Evolutionary conservation across 257 asterid species (phyloP).

Genomic region (Jacaranda mimosifolia): DNA sequence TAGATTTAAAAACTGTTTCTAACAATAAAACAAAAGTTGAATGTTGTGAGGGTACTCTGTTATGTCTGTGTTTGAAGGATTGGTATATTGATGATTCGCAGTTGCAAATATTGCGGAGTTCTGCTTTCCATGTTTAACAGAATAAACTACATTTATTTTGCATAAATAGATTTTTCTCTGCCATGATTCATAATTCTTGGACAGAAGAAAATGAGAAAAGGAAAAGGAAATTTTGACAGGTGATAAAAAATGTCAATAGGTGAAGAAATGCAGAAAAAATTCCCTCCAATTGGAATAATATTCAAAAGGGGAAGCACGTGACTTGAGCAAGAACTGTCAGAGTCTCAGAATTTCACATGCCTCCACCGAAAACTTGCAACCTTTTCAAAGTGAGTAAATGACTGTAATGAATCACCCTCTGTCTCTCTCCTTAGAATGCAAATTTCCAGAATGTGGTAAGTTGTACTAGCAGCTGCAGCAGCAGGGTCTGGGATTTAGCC

Average conservation of each 20-base stretch:
- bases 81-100: neutral
- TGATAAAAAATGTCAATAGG: neutral
- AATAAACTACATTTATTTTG: neutral
- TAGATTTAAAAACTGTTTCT: neutral
- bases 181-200: too few species aligned
- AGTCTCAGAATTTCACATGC: neutral
- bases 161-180: neutral
- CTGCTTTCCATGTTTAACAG: neutral
- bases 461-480: slow-evolving; percentile 66
- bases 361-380: slow-evolving; percentile 34
- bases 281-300: too few species aligned
- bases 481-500: slow-evolving; percentile 89
- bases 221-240: too few species aligned
- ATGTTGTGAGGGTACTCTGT: neutral
- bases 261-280: neutral
- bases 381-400: slow-evolving; percentile 37
- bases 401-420: neutral
- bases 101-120: neutral
- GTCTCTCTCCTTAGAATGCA: neutral
- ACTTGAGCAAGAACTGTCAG: neutral
- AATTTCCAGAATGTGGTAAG: slow-evolving; percentile 66
- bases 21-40: neutral
- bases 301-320: slow-evolving; percentile 50
- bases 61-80: too few species aligned
- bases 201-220: too few species aligned